phyloP scores from a whole-genome alignment of 1,284 basidiomycete genomes.

The Sporisorium sorghi region DNA sequence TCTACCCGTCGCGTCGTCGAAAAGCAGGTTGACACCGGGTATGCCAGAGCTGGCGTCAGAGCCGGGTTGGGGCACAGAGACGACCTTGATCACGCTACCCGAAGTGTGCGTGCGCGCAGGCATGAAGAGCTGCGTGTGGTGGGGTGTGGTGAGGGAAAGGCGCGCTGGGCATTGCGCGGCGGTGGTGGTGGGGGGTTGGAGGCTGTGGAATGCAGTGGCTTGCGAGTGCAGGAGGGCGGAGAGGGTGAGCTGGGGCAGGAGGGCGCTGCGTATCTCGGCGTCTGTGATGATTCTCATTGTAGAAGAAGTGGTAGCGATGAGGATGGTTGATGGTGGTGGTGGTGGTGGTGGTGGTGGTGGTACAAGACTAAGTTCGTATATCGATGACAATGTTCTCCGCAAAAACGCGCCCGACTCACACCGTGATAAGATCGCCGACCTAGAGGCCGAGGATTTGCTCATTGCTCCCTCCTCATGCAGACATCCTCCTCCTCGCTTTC shows the following conservation, averaged over 20 bases:
- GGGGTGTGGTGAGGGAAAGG: constrained; percentile 4
- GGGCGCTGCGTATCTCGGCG: not conserved
- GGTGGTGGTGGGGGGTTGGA: not conserved
- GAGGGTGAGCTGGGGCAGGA: not conserved
- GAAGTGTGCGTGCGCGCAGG: constrained; percentile 18
- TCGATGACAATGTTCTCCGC: not conserved
- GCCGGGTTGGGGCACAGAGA: constrained; percentile 13
- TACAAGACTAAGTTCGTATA: too few relatives aligned
- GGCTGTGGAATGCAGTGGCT: constrained; percentile 14
- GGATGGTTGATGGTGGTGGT: too few relatives aligned
- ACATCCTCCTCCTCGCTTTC: not conserved
- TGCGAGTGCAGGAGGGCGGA: constrained; percentile 11
- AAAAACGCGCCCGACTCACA: not conserved
- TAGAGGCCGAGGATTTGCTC: not conserved
- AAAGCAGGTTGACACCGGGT: constrained; percentile 18
- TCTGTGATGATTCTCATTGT: constrained; percentile 6
- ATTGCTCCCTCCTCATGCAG: not conserved
- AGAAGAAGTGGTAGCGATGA: too few relatives aligned
- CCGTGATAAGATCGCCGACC: not conserved
- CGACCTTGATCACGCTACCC: constrained; percentile 25
- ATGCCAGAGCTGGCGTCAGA: constrained; percentile 4
- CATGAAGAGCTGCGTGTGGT: constrained; percentile 40
- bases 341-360: too few relatives aligned
- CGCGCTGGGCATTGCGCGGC: constrained; percentile 23
- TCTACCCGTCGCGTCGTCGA: constrained; percentile 13